Base-by-base conservation (phyloP, 2,329 filamentous ascomycete genomes). In the Arthrobotrys sinensis region DNA sequence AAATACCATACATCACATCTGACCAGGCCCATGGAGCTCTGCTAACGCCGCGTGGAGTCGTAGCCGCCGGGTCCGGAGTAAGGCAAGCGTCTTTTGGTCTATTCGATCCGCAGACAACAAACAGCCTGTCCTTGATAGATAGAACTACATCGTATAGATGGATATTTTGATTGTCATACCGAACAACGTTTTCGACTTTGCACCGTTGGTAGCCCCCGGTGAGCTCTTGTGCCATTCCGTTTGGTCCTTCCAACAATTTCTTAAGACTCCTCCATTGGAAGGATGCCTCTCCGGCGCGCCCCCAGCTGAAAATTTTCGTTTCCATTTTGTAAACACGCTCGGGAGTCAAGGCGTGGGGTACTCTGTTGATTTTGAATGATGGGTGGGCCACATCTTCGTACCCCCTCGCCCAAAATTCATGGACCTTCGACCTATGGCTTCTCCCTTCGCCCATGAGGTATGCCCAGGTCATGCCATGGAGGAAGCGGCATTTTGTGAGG, bases 31-130 rank as follows among this genome's bases (percentile, higher is more conserved):
- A 28, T 28, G 24, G 24, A 28, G 24, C 4, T 28, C 24, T 28
- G 24, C 2, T 28, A 28, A 36, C 10, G n/a, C 8, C n/a, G n/a
- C 28, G 1, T 45, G 10, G 40, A 45, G 4, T 16, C 12, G 8
- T 45, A 12, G 40, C n/a, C 14, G 40, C n/a, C 4, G n/a, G 14
- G 40, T 16, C 12, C 11, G 1, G 40, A 16, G 40, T 16, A 12
- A 45, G 12, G 40, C 8, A 14, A 45, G 11, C 14, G 21, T 57
- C 52, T 6, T 38, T 8, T 2, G 52, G 52, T 14, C 52, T 38
- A n/a, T 57, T 40, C 16, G 52, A 57, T 57, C 32, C 32, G 34
- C 34, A 38, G 14, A 57, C 11, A 19, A 57, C 21, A 10, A 57
- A 12, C 1, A 57, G 1, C 21, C 52, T 32, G 34, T 57, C 52